phyloP scores from a whole-genome alignment of 2,329 filamentous ascomycete genomes.

The Bipolaris sorokiniana region DNA sequence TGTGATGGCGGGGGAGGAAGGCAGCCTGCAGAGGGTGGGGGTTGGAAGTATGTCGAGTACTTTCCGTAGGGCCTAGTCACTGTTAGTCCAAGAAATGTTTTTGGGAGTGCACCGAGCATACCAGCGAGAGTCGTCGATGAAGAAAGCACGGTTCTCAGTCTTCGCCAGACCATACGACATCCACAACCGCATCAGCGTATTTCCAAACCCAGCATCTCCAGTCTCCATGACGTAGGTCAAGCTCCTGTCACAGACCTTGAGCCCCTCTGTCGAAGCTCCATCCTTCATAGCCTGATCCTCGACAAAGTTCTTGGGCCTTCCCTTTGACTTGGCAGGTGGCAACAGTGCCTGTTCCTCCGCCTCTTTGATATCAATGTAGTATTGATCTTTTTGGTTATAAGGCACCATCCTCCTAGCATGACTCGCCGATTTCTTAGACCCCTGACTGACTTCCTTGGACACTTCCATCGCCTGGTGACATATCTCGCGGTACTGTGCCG shows the following conservation, averaged over 20 bases:
- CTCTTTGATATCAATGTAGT: conserved; percentile 77
- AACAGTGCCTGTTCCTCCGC: conserved; percentile 71
- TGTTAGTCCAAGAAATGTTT: conserved; percentile 20
- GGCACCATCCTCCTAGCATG: conserved; percentile 47
- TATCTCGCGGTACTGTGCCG: conserved; percentile 71
- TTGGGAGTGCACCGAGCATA: conserved; percentile 31
- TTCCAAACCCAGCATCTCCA: conserved; percentile 76
- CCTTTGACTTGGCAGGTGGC: conserved; percentile 51
- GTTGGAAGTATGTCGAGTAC: conserved; percentile 74
- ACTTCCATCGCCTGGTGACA: conserved; percentile 71
- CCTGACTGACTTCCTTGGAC: conserved; percentile 57
- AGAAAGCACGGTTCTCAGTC: conserved; percentile 76
- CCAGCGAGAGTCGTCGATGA: conserved; percentile 84
- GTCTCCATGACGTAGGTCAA: conserved; percentile 81
- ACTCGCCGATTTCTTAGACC: conserved; percentile 33
- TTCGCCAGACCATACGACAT: conserved; percentile 80
- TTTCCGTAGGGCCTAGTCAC: conserved; percentile 70
- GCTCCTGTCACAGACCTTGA: conserved; percentile 68
- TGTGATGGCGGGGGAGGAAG: conserved; percentile 74
- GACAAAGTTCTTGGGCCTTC: conserved; percentile 48
- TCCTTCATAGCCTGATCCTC: conserved; percentile 44
- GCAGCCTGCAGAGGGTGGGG: conserved; percentile 70
- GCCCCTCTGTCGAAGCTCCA: conserved; percentile 40
- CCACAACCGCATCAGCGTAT: conserved; percentile 79
- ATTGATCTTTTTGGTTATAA: conserved; percentile 68